Percentiles rank a stretch among this genome's conserved stretches.
phyloP scores from a whole-genome alignment of 2,329 filamentous ascomycete species.

The Trichoderma sp. region DNA sequence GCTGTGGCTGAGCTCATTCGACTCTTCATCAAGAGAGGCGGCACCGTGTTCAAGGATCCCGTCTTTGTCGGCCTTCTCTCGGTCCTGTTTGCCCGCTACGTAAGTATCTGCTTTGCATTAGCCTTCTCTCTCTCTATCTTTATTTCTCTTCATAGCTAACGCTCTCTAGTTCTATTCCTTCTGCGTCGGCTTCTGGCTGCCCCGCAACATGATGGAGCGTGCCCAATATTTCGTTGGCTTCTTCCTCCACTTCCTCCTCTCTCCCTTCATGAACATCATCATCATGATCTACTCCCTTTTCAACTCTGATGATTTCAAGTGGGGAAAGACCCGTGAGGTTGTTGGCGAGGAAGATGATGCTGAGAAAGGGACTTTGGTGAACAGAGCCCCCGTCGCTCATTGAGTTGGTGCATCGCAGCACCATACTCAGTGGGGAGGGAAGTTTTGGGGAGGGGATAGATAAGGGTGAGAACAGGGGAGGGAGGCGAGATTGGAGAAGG shows the following conservation, averaged over 20 bases:
- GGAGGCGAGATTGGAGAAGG: background rate
- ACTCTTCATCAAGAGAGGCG: slow-evolving; percentile 40
- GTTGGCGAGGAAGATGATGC: slow-evolving; percentile 39
- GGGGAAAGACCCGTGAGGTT: slow-evolving; percentile 50
- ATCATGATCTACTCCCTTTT: slow-evolving; percentile 47
- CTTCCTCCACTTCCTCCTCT: slow-evolving; percentile 43
- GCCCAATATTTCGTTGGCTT: slow-evolving; percentile 46
- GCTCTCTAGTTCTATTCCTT: slow-evolving; percentile 44
- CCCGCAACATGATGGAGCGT: slow-evolving; percentile 44
- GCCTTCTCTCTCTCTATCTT: background rate
- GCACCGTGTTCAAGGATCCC: slow-evolving; percentile 40
- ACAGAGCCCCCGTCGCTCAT: slow-evolving; percentile 33
- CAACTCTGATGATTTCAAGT: slow-evolving; percentile 50
- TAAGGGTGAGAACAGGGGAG: background rate
- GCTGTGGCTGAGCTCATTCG: slow-evolving; percentile 44
- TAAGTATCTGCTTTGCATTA: slow-evolving; percentile 37
- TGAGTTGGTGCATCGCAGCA: background rate
- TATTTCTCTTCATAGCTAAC: background rate
- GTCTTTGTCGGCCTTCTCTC: slow-evolving; percentile 45
- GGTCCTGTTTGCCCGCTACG: slow-evolving; percentile 45
- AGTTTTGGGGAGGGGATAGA: background rate
- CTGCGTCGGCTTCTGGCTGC: slow-evolving; percentile 48
- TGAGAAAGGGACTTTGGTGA: slow-evolving; percentile 33
- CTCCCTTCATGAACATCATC: slow-evolving; percentile 49
- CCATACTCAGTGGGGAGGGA: background rate